Evolutionary conservation across 352 stramenopile species (phyloP), one percentile per base, ranked within the genome.

Genomic region (Globisporangium acanthophoron): DNA sequence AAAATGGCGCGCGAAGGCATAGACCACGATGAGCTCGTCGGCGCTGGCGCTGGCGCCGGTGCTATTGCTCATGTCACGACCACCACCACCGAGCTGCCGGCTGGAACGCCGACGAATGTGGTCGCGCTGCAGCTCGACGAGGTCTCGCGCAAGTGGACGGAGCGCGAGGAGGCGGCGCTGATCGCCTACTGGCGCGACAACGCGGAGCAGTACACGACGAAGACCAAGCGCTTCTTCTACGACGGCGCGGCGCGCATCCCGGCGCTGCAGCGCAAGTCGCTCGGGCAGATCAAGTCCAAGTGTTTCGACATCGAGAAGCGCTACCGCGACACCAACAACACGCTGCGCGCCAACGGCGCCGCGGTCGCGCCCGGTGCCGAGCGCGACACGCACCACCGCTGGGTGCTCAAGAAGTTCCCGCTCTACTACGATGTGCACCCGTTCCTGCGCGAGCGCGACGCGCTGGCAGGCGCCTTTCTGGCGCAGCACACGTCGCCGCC

Each of bases 261-360:
- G 18, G 60, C 46, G 33, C 54, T 66, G 54, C 40, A 35, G n/a
- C 43, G 48, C 54, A 66, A 66, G 54, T 58, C 40, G 9, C 16
- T 44, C 8, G 41, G 29, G 31, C 60, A 66, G 54, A 62, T 66
- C 54, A 57, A 62, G 37, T 66, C 59, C 46, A 66, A 66, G 48
- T 66, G 54, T 54, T 62, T 53, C 40, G 60, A 66, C 41, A 58
- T 54, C 13, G 60, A 66, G 60, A 61, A 62, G 47, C 60, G 60
- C n/a, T 66, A 66, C 31, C 47, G 40, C 12, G 47, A 66, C 29
- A 62, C 35, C 13, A 52, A 46, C 13, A 40, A 58, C 27, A 45
- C 53, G 54, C 24, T 66, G 21, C 41, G 48, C 47, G 31, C 54
- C 8, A 12, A 40, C 35, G 35, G 35, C 35, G 35, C 35, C 35